Percentiles rank a stretch among this genome's conserved stretches.
phyloP scores from a whole-genome alignment of 2,329 filamentous ascomycete species.

The Alternaria tenuissima region DNA sequence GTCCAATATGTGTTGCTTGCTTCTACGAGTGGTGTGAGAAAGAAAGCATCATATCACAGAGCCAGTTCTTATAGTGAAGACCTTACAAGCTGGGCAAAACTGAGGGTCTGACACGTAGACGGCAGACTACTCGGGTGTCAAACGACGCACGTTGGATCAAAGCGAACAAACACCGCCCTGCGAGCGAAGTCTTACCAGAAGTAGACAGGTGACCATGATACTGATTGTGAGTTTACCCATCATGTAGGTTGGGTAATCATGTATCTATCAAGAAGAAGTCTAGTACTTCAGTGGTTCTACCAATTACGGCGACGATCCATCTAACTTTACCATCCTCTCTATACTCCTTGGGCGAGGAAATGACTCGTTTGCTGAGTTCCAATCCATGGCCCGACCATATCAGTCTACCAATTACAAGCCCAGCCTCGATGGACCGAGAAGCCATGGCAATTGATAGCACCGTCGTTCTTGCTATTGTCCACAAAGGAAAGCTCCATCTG shows the following conservation, averaged over 20 bases:
- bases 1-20: not conserved
- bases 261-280: not conserved
- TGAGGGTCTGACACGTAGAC: not conserved
- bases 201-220: no score
- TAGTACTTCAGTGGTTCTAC: not conserved
- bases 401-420: not conserved
- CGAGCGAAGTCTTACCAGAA: not conserved
- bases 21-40: not conserved
- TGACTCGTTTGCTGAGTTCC: not conserved
- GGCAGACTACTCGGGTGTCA: not conserved
- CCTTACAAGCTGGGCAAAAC: not conserved
- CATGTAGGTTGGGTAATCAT: not conserved
- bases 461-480: not conserved
- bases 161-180: not conserved
- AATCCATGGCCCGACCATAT: not conserved
- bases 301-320: not conserved
- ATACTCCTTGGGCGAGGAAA: not conserved
- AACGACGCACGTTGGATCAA: not conserved
- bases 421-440: not conserved
- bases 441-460: not conserved
- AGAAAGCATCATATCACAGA: not conserved
- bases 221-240: not conserved
- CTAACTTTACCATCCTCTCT: not conserved
- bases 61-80: not conserved
- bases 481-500: not conserved